Base-by-base conservation (phyloP, 2,329 filamentous ascomycete genomes). In the Domatiomyces globalis region DNA sequence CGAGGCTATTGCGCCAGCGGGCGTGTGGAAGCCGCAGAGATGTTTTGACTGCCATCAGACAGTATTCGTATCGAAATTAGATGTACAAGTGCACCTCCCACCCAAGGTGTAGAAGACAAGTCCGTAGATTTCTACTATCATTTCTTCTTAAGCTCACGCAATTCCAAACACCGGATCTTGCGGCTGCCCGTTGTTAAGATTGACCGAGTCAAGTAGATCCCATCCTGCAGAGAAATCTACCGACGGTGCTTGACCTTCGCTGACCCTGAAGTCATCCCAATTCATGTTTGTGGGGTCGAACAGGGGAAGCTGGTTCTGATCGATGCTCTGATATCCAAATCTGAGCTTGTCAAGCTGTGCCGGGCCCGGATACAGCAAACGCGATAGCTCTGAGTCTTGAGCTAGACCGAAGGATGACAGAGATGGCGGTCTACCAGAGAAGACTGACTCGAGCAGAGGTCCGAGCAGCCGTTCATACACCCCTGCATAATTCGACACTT, bases 301-400 rank as follows among this genome's bases (percentile, higher is more conserved):
- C 1, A 59, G 63, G 4, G 61, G 54, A 10, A 69, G 54, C 8
- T 65, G 66, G 49, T 71, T 68, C 25, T 67, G 65, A 7, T 68
- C 70, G 58, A 56, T 48, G n/a, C 49, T 51, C 8, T 55, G 50
- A 36, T 53, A 57, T 17, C 60, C 60, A 44, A 61, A 61, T 27
- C 60, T 51, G 22, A 61, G 45, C 48, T 61, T 59, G 27, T 61
- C 60, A 8, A 61, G 50, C 47, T 61, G 60, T 25, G 60, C 57
- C 10, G 60, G 58, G 9, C 60, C 60, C 17, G 60, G 60, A 46
- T 61, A 61, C 22, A 61, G 47, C 43, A 61, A 48, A n/a, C 58
- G 50, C 36, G 53, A 54, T 48, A 61, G 51, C 51, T 61, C 60
- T 4, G 60, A 57, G 20, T 61, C 60, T 50, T 61, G 60, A 2